Conservation (phyloP, 352 stramenopile genomes). For the Phytopythium montanum region DNA sequence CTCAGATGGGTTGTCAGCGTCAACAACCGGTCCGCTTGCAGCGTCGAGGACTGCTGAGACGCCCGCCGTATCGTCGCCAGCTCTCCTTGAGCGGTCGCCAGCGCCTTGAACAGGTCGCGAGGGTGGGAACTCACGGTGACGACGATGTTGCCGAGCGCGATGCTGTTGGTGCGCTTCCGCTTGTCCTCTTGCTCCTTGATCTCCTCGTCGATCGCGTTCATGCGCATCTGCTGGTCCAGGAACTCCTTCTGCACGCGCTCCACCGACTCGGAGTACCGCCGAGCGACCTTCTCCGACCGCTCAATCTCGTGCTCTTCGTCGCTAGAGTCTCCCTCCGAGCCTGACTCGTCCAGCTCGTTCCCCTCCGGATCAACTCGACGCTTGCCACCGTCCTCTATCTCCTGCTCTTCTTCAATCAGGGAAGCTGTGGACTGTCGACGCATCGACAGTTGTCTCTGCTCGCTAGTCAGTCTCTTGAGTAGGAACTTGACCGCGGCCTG, state of each 20-base stretch:
- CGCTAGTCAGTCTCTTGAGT: constrained; percentile 31
- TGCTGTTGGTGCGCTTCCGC: constrained; percentile 53
- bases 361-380: background rate
- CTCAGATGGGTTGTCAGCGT: constrained; percentile 59
- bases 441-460: constrained; percentile 6
- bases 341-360: background rate
- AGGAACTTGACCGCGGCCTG: constrained; percentile 44
- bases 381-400: background rate
- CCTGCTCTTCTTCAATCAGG: constrained; percentile 3
- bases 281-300: constrained; percentile 38
- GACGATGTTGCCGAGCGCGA: constrained; percentile 43
- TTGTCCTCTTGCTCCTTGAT: constrained; percentile 34
- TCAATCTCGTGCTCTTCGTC: constrained; percentile 17
- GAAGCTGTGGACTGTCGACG: constrained; percentile 4
- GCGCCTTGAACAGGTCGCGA: constrained; percentile 58
- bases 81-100: constrained; percentile 42
- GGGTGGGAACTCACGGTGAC: constrained; percentile 55
- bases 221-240: constrained; percentile 37
- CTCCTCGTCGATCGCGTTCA: constrained; percentile 39
- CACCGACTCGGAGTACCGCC: constrained; percentile 53
- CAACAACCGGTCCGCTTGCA: constrained; percentile 60
- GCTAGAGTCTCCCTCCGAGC: constrained; percentile 6
- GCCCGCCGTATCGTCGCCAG: constrained; percentile 36
- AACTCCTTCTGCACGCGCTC: constrained; percentile 47
- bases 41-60: constrained; percentile 42